Evolutionary conservation across 2,329 filamentous ascomycete genomes (phyloP).

Genomic region (Colletotrichum sp.): DNA sequence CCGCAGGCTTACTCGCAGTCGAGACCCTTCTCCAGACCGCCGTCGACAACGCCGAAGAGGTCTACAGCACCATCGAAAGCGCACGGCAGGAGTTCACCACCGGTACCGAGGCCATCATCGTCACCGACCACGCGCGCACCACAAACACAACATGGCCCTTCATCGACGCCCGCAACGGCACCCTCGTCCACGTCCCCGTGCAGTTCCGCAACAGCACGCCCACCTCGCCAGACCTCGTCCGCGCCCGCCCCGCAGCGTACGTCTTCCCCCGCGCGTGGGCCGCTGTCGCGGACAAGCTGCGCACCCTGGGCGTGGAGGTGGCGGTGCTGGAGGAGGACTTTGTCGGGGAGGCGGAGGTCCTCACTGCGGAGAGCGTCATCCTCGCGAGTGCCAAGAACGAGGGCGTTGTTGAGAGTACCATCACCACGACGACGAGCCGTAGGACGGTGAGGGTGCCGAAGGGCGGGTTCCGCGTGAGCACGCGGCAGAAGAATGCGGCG

Average conservation of each 20-base stretch:
- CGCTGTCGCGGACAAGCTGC: constrained; percentile 28
- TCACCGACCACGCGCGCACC: constrained; percentile 27
- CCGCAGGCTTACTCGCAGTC: constrained; percentile 28
- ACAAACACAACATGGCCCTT: constrained; percentile 26
- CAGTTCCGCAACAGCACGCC: constrained; percentile 31
- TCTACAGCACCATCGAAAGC: constrained; percentile 27
- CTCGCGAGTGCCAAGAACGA: constrained; percentile 29
- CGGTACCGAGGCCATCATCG: constrained; percentile 26
- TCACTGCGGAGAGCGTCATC: constrained; percentile 25
- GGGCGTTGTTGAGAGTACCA: constrained; percentile 26
- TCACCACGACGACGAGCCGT: constrained; percentile 21
- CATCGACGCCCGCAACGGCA: constrained; percentile 29
- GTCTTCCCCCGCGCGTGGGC: constrained; percentile 32
- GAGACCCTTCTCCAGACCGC: constrained; percentile 31
- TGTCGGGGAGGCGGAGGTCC: constrained; percentile 29
- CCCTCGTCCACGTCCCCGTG: constrained; percentile 29
- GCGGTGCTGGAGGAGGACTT: constrained; percentile 25
- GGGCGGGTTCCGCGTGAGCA: constrained; percentile 34
- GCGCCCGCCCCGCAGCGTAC: constrained; percentile 30
- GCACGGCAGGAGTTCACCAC: constrained; percentile 29
- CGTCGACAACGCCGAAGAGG: constrained; percentile 30
- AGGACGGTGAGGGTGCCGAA: constrained; percentile 25
- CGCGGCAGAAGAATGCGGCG: constrained; percentile 34
- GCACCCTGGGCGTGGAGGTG: constrained; percentile 28
- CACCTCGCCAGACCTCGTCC: constrained; percentile 27